Conservation (phyloP, 805 yeast species). For the Scheffersomyces lignosus region DNA sequence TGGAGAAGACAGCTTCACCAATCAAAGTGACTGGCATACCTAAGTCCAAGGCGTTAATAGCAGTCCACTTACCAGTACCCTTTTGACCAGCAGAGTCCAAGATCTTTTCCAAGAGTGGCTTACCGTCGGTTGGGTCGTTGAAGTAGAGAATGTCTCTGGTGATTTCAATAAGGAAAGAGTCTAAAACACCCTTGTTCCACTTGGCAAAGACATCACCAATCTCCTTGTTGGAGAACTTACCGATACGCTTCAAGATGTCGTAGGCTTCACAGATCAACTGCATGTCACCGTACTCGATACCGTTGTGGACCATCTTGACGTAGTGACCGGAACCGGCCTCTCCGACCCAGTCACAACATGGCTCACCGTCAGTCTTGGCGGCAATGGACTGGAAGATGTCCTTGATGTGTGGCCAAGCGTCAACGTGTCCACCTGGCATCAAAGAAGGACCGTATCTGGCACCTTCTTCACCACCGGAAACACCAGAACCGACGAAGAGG, state of each 20-base stretch:
- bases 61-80: slow-evolving; percentile 99
- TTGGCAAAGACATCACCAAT: slow-evolving; percentile 86
- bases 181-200: slow-evolving; percentile 98
- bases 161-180: slow-evolving; percentile 94
- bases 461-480: slow-evolving; percentile 99
- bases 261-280: slow-evolving; percentile 98
- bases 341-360: slow-evolving; percentile 99
- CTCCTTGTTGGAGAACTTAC: slow-evolving; percentile 87
- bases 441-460: slow-evolving; percentile 98
- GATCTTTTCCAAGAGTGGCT: slow-evolving; percentile 94
- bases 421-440: slow-evolving; percentile 99
- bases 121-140: slow-evolving; percentile 83
- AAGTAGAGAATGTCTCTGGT: slow-evolving; percentile 91
- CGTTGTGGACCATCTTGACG: slow-evolving; percentile 99
- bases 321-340: slow-evolving; percentile 99
- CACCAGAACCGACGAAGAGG: slow-evolving; percentile 97
- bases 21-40: slow-evolving; percentile 98
- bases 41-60: slow-evolving; percentile 93
- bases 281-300: slow-evolving; percentile 99
- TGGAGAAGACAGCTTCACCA: slow-evolving; percentile 97
- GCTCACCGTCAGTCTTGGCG: slow-evolving; percentile 97
- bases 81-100: slow-evolving; percentile 97
- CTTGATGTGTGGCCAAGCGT: slow-evolving; percentile 99
- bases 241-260: slow-evolving; percentile 92
- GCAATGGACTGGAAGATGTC: slow-evolving; percentile 93